A percentile compares a stretch with the other conserved stretches of the same genome.
phyloP scores from a whole-genome alignment of 257 asterid species.

The Gynochthodes officinalis region DNA sequence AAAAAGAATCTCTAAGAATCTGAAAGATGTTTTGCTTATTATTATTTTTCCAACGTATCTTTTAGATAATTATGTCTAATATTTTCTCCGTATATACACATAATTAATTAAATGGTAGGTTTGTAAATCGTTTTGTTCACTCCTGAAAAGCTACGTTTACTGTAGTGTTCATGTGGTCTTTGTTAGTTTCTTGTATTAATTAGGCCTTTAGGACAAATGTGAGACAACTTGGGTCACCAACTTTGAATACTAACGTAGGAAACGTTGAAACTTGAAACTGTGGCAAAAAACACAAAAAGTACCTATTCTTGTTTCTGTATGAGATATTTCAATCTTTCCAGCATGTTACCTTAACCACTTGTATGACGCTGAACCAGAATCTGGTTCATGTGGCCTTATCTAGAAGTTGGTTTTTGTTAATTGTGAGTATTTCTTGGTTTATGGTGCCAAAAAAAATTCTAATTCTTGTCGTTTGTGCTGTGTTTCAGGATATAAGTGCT shows the following conservation, averaged over 20 bases:
- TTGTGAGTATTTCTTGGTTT: background rate
- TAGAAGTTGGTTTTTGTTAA: background rate
- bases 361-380: background rate
- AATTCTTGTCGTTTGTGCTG: background rate
- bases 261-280: background rate
- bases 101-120: background rate
- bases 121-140: background rate
- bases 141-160: background rate
- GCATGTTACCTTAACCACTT: background rate
- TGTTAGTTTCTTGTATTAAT: background rate
- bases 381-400: background rate
- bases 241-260: background rate
- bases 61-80: background rate
- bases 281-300: background rate
- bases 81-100: background rate
- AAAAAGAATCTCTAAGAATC: background rate
- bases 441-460: background rate
- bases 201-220: background rate
- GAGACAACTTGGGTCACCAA: constrained; percentile 1
- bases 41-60: background rate
- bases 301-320: background rate
- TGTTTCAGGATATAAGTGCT: constrained; percentile 7
- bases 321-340: background rate
- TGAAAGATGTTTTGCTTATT: background rate
- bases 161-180: background rate